Evolutionary conservation across 805 yeast genomes (phyloP), one percentile per base, ranked within the genome.

Genomic region (Kluyveromyces nonfermentans): DNA sequence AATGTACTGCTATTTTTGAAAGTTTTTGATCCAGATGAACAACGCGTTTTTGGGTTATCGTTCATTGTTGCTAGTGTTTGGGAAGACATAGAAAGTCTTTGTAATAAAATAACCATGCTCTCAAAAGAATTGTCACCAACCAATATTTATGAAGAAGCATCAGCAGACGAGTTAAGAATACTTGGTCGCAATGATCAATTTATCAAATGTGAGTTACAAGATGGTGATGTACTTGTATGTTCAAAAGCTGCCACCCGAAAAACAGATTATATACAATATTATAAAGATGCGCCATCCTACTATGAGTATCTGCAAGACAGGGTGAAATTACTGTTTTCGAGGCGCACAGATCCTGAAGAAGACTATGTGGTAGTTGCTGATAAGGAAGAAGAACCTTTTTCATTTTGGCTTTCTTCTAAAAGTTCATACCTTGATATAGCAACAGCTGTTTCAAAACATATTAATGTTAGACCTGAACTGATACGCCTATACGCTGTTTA

Each of bases 371-470:
- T 55, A 21, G 43, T 48, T 15, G 45, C 47, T 10, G 46, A 42
- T 19, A 33, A 37, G 7, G 45, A 43, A 1, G 38, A 52, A 4
- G 46, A 53, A 10, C 49, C 59, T 2, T 72, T 80, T 48, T 80
- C 79, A 37, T 59, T 87, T 32, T 83, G 95, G 89, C 71, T 85
- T 5, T 77, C 85, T 4, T 72, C 80, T 4, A 66, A 70, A 39
- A 79, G 79, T 35, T 53, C 72, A 1, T 86, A 81, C 57, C 67
- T 70, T 4, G 78, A 75, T 17, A 62, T 93, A 32, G 78, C 88
- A 0, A 62, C 63, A n/a, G 74, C 73, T 39, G 73, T 88, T 35
- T 89, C 83, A 1, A 56, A 62, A 5, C 60, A 63, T 35, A 63
- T 85, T 14, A 67, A 68, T 5, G 73, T 75, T 10, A 78, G 80